Evolutionary conservation across 1,139 yeast species (phyloP).

Genomic region (Debaryomyces psychrophilus): DNA sequence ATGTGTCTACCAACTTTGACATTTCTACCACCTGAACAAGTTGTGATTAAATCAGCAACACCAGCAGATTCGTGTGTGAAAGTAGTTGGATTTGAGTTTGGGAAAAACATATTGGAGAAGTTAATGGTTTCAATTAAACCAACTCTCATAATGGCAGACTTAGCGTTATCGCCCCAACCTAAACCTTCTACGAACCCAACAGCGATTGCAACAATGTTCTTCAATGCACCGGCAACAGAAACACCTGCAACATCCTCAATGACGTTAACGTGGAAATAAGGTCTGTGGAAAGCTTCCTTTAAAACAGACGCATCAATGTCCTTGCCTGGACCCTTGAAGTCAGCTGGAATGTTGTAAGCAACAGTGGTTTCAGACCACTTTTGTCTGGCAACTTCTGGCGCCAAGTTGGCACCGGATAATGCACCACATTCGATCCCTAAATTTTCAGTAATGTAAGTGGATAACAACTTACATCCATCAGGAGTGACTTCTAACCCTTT

Average conservation of each 20-base stretch:
- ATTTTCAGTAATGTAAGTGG: slow-evolving; percentile 46
- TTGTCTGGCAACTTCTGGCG: slow-evolving; percentile 51
- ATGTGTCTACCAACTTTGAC: slow-evolving; percentile 52
- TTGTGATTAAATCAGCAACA: slow-evolving; percentile 53
- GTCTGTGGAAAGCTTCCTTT: slow-evolving; percentile 50
- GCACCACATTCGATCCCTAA: slow-evolving; percentile 52
- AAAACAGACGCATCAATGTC: slow-evolving; percentile 47
- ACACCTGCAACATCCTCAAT: slow-evolving; percentile 53
- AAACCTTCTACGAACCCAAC: slow-evolving; percentile 54
- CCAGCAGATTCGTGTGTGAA: slow-evolving; percentile 54
- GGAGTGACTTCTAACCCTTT: slow-evolving; percentile 53
- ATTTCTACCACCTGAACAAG: slow-evolving; percentile 54
- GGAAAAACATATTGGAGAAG: slow-evolving; percentile 46
- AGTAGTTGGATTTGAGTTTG: slow-evolving; percentile 41
- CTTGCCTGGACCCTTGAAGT: slow-evolving; percentile 44
- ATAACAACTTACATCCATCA: slow-evolving; percentile 48
- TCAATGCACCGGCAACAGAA: slow-evolving; percentile 54
- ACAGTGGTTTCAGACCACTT: slow-evolving; percentile 56
- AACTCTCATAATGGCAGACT: slow-evolving; percentile 53
- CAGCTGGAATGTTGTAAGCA: slow-evolving; percentile 45
- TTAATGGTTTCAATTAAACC: slow-evolving; percentile 49
- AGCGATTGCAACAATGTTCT: slow-evolving; percentile 51
- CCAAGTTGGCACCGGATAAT: slow-evolving; percentile 52
- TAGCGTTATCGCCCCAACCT: slow-evolving; percentile 57
- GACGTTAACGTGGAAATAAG: slow-evolving; percentile 52